phyloP scores from a whole-genome alignment of 1,284 basidiomycete species.

The Irpex sp. region DNA sequence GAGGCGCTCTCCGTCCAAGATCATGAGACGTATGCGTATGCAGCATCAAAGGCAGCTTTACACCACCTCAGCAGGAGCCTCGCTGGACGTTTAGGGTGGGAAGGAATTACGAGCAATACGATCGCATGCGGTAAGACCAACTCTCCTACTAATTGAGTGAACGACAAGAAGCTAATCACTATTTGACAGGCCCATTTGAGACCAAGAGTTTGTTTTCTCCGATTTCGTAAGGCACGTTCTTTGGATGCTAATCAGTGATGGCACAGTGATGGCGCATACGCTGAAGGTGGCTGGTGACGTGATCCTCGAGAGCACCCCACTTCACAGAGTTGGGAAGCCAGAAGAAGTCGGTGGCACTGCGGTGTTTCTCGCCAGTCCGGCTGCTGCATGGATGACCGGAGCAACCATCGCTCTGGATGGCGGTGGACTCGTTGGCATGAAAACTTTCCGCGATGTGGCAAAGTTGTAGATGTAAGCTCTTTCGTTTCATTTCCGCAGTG shows the following conservation, averaged over 20 bases:
- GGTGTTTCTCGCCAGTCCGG: constrained; percentile 54
- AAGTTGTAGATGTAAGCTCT: constrained; percentile 1
- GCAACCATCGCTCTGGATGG: constrained; percentile 59
- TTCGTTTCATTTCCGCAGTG: neutral
- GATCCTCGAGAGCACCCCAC: constrained; percentile 43
- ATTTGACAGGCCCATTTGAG: constrained; percentile 36
- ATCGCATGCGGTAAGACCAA: constrained; percentile 55
- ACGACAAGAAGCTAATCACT: neutral
- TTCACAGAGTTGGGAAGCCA: constrained; percentile 50
- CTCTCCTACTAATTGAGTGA: neutral
- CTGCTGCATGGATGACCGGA: constrained; percentile 60
- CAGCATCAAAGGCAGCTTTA: constrained; percentile 57
- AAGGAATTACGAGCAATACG: constrained; percentile 63
- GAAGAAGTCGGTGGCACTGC: constrained; percentile 62
- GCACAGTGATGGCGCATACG: constrained; percentile 56
- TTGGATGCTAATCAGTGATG: constrained; percentile 1
- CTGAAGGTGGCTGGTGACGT: constrained; percentile 43
- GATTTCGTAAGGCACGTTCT: neutral
- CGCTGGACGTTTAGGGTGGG: constrained; percentile 52
- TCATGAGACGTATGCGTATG: constrained; percentile 67
- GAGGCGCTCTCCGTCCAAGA: constrained; percentile 50
- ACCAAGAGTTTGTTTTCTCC: constrained; percentile 40
- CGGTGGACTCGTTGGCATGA: constrained; percentile 19
- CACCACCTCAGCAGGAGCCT: constrained; percentile 62
- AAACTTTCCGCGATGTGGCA: constrained; percentile 3